Percentiles rank a stretch among this genome's conserved stretches.
phyloP scores from a whole-genome alignment of 2,329 filamentous ascomycete genomes.

The Epichloe elymi region DNA sequence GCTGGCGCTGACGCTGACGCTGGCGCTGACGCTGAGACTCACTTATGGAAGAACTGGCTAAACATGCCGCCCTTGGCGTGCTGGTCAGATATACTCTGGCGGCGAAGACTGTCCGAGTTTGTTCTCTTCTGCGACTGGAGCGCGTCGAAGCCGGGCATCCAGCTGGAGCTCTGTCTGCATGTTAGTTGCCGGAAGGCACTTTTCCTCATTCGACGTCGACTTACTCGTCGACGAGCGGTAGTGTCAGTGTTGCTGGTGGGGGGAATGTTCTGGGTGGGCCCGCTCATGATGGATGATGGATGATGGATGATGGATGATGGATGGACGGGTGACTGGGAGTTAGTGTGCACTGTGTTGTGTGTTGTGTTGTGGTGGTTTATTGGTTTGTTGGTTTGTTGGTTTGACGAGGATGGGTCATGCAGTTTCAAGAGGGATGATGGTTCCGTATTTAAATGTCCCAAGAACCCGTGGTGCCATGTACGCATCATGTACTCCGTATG shows the following conservation, averaged over 20 bases:
- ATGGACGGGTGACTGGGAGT: neutral
- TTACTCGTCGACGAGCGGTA: slow-evolving; percentile 18
- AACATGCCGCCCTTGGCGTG: slow-evolving; percentile 35
- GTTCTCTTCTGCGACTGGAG: slow-evolving; percentile 39
- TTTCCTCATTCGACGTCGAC: neutral
- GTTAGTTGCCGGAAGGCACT: too few relatives aligned
- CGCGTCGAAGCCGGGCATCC: slow-evolving; percentile 34
- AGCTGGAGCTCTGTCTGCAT: slow-evolving; percentile 28
- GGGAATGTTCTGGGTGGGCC: slow-evolving; percentile 13
- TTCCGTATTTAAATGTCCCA: too few relatives aligned
- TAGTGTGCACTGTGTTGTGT: neutral
- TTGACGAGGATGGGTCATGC: rapidly evolving
- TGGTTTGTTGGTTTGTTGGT: too few relatives aligned
- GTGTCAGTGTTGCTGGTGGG: slow-evolving; percentile 5
- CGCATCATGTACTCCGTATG: too few relatives aligned
- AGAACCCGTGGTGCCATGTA: too few relatives aligned
- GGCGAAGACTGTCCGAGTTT: slow-evolving; percentile 32
- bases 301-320: slow-evolving; percentile 10
- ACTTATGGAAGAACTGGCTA: slow-evolving; percentile 46
- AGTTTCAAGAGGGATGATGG: too few relatives aligned
- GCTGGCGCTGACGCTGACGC: slow-evolving; percentile 14
- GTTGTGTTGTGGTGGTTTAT: too few relatives aligned
- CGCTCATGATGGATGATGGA: slow-evolving; percentile 16
- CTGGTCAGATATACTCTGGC: slow-evolving; percentile 43
- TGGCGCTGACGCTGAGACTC: slow-evolving; percentile 16